A percentile compares a stretch with the other conserved stretches of the same genome.
These are phyloP conservation scores for Colletotrichum abscissum DNA, from an alignment of 2,329 filamentous ascomycete genomes.

Conservation along the genomic window DNA sequence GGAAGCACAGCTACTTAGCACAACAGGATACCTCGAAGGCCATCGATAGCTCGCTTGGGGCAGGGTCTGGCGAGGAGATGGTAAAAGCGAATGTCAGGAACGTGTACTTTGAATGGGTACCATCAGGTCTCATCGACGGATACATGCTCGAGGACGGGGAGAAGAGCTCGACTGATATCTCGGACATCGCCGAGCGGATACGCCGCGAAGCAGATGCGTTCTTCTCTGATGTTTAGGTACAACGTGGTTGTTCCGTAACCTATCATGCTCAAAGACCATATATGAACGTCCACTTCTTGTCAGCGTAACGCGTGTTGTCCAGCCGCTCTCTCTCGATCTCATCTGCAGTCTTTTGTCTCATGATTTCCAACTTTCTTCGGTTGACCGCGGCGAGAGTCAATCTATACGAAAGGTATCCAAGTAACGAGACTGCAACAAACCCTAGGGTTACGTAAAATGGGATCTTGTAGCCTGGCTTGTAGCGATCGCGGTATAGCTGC, in stretches of 20 bases:
- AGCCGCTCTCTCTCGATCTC: conserved; percentile 39
- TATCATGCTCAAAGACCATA: conserved; percentile 40
- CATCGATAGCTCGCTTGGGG: conserved; percentile 31
- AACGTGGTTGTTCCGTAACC: too few relatives aligned
- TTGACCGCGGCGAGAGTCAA: conserved; percentile 42
- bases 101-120: conserved; percentile 72
- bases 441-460: conserved; percentile 47
- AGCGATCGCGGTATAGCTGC: conserved; percentile 43
- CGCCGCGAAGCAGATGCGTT: conserved; percentile 50
- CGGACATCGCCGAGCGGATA: conserved; percentile 49
- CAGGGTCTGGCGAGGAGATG: not conserved
- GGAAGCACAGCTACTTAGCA: conserved; percentile 45
- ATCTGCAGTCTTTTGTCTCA: conserved; percentile 38
- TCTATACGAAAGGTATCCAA: conserved; percentile 46
- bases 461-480: conserved; percentile 44
- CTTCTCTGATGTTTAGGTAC: conserved; percentile 53
- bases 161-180: conserved; percentile 52
- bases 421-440: conserved; percentile 43
- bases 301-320: conserved; percentile 40
- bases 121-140: conserved; percentile 58
- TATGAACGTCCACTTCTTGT: conserved; percentile 44
- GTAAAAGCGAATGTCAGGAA: conserved; percentile 50
- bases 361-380: conserved; percentile 34
- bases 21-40: not conserved
- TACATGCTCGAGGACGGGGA: conserved; percentile 67